Conservation (phyloP, 306 rosid species). For the Gastrolobium villosum region DNA sequence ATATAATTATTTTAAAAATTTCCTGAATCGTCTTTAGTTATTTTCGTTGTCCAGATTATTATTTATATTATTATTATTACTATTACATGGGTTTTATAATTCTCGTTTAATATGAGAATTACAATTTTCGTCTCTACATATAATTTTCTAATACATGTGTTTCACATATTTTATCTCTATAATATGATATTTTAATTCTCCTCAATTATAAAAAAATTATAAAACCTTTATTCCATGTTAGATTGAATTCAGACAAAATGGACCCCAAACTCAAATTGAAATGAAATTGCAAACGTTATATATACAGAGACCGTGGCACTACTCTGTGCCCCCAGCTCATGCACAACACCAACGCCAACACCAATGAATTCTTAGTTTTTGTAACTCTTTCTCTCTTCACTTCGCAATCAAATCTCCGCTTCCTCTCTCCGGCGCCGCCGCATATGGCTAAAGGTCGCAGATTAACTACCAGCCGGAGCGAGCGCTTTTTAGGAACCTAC, state of each 20-base stretch:
- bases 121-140: no score
- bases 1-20: no score
- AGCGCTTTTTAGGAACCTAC: constrained; percentile 74
- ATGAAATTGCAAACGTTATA: constrained; percentile 79
- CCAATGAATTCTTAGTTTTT: constrained; percentile 49
- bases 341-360: not conserved
- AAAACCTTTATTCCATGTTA: no score
- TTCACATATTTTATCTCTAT: no score
- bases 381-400: not conserved
- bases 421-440: constrained; percentile 37
- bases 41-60: no score
- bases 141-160: no score
- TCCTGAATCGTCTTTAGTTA: no score
- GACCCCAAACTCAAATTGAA: constrained; percentile 75
- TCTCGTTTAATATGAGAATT: no score
- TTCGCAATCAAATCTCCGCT: not conserved
- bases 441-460: constrained; percentile 92
- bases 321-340: constrained; percentile 43
- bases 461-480: constrained; percentile 78
- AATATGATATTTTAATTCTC: no score
- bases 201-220: no score
- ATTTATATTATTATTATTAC: constrained; percentile 13
- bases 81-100: no score
- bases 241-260: constrained; percentile 76
- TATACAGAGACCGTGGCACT: constrained; percentile 54